Base-by-base conservation (phyloP, 176 grass and related monocot genomes). In the Guadua angustifolia region DNA sequence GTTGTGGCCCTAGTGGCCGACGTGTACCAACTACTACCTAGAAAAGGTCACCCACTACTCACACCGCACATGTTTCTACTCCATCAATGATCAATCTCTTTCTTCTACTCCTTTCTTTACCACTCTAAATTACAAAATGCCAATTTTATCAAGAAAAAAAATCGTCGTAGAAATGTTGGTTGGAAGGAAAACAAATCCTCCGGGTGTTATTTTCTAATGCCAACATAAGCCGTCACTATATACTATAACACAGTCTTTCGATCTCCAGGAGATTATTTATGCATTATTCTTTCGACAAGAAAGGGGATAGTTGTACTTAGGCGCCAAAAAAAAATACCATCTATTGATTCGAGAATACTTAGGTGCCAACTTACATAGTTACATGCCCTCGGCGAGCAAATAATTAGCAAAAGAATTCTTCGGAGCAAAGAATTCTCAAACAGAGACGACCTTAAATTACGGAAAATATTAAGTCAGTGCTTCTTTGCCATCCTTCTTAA, bases 341-440 rank as follows among this genome's bases (percentile, higher is more conserved):
- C n/a, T 71, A 47, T 44, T 29, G 29, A 44, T 62, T 32, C 24
- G 2, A 46, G 22, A 58, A 18, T 15, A 63, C 40, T 63, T 39
- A 39, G 6, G 29, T 38, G 15, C 63, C 64, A 67, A 39, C 33
- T 38, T 53, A 74, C 16, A 74, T 4, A 39, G n/a, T 38, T 53
- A 74, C 16, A 74, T 4, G 57, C 14, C 19, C 40, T 62, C 0
- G 17, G 18, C 14, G 15, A 15, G 40, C 36, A 78, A 78, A 63
- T 42, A 63, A 45, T 78, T 16, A 46, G 75, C 19, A 25, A 78
- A 78, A 51, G 19, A 74, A 49, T 25, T 73, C 81, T 24, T 49
- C 43, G 39, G 4, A 29, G 15, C 39, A 25, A 65, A 42, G 45
- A 84, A 66, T 55, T 75, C 82, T 66, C 71, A 58, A 75, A 84